Conservation (phyloP, 2,329 filamentous ascomycete species). For the Arthrinium phaeospermum region DNA sequence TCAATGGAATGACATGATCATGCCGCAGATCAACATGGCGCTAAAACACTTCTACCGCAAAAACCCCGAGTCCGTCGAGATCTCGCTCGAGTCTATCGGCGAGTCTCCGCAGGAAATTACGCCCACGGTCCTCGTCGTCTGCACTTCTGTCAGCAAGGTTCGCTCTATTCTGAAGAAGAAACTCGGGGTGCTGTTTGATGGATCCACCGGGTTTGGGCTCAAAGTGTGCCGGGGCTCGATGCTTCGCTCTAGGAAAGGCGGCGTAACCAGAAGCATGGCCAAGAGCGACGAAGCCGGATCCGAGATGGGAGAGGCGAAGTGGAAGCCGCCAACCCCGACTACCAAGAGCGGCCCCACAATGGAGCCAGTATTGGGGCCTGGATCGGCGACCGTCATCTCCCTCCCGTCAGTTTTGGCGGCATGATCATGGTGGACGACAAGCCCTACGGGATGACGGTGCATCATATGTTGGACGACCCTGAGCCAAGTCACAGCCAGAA, state of each 20-base stretch:
- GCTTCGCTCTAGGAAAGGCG: conserved; percentile 60
- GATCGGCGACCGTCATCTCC: conserved; percentile 82
- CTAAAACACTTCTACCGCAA: conserved; percentile 75
- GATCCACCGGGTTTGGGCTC: conserved; percentile 64
- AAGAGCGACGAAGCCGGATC: conserved; percentile 42
- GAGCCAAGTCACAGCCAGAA: conserved; percentile 37
- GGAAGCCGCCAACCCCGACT: conserved; percentile 71
- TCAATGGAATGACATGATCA: conserved; percentile 73
- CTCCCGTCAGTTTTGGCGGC: conserved; percentile 89
- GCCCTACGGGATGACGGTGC: conserved; percentile 92
- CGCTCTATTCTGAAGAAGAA: conserved; percentile 73
- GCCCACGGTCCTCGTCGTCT: conserved; percentile 79
- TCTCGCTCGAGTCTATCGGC: conserved; percentile 77
- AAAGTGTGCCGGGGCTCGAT: conserved; percentile 76
- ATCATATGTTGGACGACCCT: conserved; percentile 88
- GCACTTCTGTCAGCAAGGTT: conserved; percentile 75
- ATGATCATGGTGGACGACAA: conserved; percentile 84
- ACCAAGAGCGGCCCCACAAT: conserved; percentile 79
- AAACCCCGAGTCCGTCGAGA: conserved; percentile 77
- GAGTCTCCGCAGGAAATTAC: conserved; percentile 68
- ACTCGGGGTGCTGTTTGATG: conserved; percentile 69
- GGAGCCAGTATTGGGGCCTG: conserved; percentile 94
- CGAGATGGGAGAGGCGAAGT: conserved; percentile 39
- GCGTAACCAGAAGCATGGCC: conserved; percentile 47
- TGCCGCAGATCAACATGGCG: conserved; percentile 75